Conservation (phyloP, 2,329 filamentous ascomycete genomes). For the Fusarium haematococcum region DNA sequence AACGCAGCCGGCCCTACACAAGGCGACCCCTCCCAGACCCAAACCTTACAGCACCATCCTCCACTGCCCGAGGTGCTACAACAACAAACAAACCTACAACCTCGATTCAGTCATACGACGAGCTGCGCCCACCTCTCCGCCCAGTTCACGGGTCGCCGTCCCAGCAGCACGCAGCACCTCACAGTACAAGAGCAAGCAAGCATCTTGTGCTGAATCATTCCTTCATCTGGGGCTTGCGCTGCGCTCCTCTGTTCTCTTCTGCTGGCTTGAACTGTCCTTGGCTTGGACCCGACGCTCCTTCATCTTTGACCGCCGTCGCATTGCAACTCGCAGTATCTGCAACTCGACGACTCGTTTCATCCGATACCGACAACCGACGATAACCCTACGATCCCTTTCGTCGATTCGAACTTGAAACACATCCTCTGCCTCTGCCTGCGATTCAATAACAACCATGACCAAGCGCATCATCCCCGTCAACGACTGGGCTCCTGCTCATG, state of each 20-base stretch:
- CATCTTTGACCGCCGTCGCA: background rate
- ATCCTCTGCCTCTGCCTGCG: background rate
- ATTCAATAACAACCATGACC: conserved; percentile 43
- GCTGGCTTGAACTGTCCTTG: background rate
- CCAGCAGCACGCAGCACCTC: background rate
- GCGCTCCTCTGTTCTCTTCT: background rate
- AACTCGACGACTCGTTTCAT: background rate
- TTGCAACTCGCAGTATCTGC: background rate
- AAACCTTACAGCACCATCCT: background rate
- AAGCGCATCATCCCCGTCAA: conserved; percentile 54
- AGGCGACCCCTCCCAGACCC: conserved; percentile 26
- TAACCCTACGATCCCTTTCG: conserved; percentile 4
- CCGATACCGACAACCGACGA: conserved; percentile 9
- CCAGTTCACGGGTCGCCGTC: background rate
- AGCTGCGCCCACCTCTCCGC: background rate
- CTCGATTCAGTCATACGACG: conserved; percentile 6
- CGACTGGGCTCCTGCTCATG: conserved; percentile 58
- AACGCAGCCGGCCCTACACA: conserved; percentile 16
- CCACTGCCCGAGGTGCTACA: background rate
- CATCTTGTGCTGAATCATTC: conserved; percentile 1
- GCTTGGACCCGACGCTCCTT: background rate
- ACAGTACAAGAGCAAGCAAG: background rate
- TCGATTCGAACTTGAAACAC: background rate
- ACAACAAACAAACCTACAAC: conserved; percentile 26
- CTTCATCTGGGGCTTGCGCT: background rate